These are phyloP conservation scores for Stephanodiscus triporus DNA, from an alignment of 108 stramenopile genomes.

Conservation along the genomic window DNA sequence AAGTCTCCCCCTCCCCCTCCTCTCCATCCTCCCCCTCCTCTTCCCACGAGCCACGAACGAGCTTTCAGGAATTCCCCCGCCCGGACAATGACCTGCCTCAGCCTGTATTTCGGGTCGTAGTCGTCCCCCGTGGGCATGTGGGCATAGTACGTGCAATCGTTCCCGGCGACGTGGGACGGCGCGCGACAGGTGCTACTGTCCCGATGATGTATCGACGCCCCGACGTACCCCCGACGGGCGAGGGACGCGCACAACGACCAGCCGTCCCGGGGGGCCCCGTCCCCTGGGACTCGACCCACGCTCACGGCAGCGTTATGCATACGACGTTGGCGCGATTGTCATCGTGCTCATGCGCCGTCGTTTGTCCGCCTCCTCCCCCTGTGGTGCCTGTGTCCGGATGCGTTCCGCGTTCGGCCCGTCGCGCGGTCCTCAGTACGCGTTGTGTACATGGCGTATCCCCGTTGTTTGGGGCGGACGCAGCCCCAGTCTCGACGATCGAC, in stretches of 20 bases:
- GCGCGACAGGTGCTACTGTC: constrained; percentile 62
- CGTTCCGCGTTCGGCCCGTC: constrained; percentile 46
- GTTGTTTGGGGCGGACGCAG: constrained; percentile 25
- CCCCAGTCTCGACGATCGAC: neutral
- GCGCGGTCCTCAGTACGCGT: constrained; percentile 25
- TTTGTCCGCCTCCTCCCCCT: neutral
- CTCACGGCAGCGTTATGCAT: constrained; percentile 36
- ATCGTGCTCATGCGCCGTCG: neutral
- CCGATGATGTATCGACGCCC: constrained; percentile 58
- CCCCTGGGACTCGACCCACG: constrained; percentile 39
- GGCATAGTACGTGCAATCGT: constrained; percentile 48
- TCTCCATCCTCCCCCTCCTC: neutral
- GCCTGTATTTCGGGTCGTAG: constrained; percentile 50
- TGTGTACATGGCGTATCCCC: constrained; percentile 33
- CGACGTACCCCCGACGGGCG: constrained; percentile 59
- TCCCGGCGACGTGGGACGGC: constrained; percentile 30
- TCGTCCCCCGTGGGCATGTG: constrained; percentile 39
- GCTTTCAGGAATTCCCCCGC: constrained; percentile 47
- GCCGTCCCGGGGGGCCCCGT: constrained; percentile 6
- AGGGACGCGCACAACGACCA: constrained; percentile 51
- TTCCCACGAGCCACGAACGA: constrained; percentile 29
- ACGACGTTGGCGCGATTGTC: constrained; percentile 34
- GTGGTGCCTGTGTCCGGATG: constrained; percentile 22
- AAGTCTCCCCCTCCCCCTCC: no score
- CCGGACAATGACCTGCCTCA: constrained; percentile 49